These are phyloP conservation scores for Phytophthora pisi DNA, from an alignment of 352 stramenopile species.

Conservation along the genomic window DNA sequence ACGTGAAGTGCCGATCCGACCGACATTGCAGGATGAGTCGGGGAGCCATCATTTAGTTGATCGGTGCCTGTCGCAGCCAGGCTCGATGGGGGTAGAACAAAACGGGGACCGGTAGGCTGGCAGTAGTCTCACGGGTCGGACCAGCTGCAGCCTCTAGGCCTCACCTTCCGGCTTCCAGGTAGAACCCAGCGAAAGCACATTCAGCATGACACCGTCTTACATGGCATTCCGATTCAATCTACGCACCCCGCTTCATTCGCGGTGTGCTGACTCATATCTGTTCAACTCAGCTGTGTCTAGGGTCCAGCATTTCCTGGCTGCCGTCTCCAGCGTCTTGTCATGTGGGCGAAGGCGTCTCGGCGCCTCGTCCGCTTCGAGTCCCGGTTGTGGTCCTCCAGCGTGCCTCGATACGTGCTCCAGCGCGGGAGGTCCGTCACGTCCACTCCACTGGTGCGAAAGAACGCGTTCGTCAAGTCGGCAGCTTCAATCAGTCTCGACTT, in stretches of 20 bases:
- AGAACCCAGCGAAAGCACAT: too few species aligned
- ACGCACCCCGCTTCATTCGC: too few species aligned
- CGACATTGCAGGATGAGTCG: background rate
- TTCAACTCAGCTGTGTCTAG: too few species aligned
- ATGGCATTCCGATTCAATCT: too few species aligned
- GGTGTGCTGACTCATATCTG: too few species aligned
- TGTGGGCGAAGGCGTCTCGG: conserved; percentile 36
- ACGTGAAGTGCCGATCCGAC: too few species aligned
- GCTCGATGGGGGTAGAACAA: background rate
- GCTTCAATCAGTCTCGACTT: conserved; percentile 45
- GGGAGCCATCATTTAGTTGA: background rate
- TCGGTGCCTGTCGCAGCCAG: too few species aligned
- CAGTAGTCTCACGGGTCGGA: background rate
- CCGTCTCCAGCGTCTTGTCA: conserved; percentile 25
- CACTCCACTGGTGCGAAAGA: conserved; percentile 44
- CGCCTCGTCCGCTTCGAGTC: conserved; percentile 45
- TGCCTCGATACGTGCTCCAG: conserved; percentile 56
- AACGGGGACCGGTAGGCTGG: background rate
- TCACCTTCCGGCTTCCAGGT: too few species aligned
- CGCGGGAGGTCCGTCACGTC: conserved; percentile 43
- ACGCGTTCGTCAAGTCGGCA: conserved; percentile 39
- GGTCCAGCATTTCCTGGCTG: too few species aligned
- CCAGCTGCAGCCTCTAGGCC: background rate
- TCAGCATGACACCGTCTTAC: too few species aligned
- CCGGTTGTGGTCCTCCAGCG: conserved; percentile 44